Evolutionary conservation across 257 asterid genomes (phyloP), one percentile per base, ranked within the genome.

Genomic region (Jacaranda mimosifolia): DNA sequence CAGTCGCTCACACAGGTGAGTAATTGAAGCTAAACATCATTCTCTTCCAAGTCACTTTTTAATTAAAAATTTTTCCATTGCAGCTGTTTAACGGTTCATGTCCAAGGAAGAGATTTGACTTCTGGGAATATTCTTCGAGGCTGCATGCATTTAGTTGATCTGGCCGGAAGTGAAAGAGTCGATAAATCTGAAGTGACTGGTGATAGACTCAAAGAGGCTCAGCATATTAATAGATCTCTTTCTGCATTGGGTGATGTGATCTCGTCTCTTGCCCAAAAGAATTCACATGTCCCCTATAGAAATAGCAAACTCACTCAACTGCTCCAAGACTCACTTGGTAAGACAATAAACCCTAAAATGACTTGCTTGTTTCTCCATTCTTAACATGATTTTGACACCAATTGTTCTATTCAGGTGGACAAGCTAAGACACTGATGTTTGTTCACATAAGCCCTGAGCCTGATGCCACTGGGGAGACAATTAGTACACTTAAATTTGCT

Each of bases 251-350:
- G 88, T 43, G 86, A 86, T 76, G 90, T 86, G 26, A 82, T 86
- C 70, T 76, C 86, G 13, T 83, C 90, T 66, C 86, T 83, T 51
- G 84, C 90, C 39, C 97, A 89, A 46, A 94, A 92, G 87, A 90
- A 74, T 76, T 81, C 83, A 15, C 98, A 94, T 58, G 94, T 94
- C 63, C 98, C 98, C 13, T 94, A 91, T 65, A 80, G 98, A 49
- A 94, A 94, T 85, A 94, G 97, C 87, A 94, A 94, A 87, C 97
- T 94, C 80, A 94, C 98, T 51, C 98, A 94, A 77, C 83, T 94
- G 69, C 97, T 94, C 72, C 98, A 94, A 77, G 98, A 94, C 76
- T 94, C 98, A 48, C 98, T 94, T 6, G 98, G 98, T 94, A 90
- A 89, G 72, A 51, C 40, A 77, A 72, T 18, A 60, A 35, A 35